Base-by-base conservation (phyloP, 192 early-diverging fungal species). In the Rhizoclosmatium globosum region DNA sequence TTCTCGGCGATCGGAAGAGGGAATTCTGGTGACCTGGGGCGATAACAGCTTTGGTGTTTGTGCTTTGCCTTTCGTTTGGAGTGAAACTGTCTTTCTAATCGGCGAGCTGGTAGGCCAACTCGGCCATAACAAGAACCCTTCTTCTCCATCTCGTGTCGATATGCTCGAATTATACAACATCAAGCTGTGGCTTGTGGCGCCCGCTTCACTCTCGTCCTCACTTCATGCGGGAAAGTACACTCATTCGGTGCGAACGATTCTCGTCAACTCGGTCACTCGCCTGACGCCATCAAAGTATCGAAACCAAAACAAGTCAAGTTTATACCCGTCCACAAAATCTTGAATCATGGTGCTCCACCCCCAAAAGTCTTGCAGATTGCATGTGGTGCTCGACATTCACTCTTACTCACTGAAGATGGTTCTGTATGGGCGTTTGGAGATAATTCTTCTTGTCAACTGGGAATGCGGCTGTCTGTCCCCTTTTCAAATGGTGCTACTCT, bases 401-500 rank as follows among this genome's bases (percentile, higher is more conserved):
- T 74, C 7, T 41, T 74, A 9, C 19, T 74, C 17, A 62, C 42
- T 17, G 58, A 62, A 11, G 56, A 59, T 19, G 72, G 72, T 2
- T 43, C 42, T 43, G 58, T 74, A 11, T 74, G 72, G 72, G 56
- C 41, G 38, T 74, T 59, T 62, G 72, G 72, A 9, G 72, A 74
- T 43, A 74, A 74, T 45, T 74, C 72, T 1, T 11, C 4, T 41
- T 7, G 39, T 11, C 72, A 74, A 74, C 42, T 74, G 17, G 72
- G 31, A 3, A 21, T 23, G 4, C 47, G 15, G 42, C 13, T 23
- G 15, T 4, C 9, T 56, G 6, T 47, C 6, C 42, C 69, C 38
- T 7, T 17, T 44, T n/a, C 42, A 11, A 11, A 48, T 45, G 72
- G 72, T 4, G 72, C 72, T 7, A 31, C 23, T 7, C 44, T 74